Conservation (phyloP, 441 rosid genomes). For the Pelargonium citronellum region DNA sequence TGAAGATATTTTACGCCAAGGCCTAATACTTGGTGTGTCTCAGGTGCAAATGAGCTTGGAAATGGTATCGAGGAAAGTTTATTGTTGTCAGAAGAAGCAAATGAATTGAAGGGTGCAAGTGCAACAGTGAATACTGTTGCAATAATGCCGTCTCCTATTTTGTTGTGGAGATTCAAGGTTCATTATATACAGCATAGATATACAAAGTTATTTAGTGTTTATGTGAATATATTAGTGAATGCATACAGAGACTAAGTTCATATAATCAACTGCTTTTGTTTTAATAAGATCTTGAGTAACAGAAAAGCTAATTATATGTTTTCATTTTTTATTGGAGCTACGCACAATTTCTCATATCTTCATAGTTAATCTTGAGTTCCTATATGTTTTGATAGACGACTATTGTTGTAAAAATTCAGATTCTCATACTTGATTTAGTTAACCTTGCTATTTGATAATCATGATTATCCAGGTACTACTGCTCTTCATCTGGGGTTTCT, state of each 20-base stretch:
- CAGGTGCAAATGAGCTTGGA: constrained; percentile 44
- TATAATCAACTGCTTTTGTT: background rate
- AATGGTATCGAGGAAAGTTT: constrained; percentile 50
- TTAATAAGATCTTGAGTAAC: background rate
- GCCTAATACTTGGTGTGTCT: constrained; percentile 23
- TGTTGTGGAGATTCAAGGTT: constrained; percentile 84
- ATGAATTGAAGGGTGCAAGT: constrained; percentile 43
- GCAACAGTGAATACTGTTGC: constrained; percentile 42
- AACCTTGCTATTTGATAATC: too few species aligned
- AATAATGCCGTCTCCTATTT: constrained; percentile 59
- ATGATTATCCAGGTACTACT: constrained; percentile 50
- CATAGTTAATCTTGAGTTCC: too few species aligned
- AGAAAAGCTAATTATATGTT: too few species aligned
- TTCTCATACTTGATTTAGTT: too few species aligned
- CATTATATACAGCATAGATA: constrained; percentile 8
- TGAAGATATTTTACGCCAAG: background rate
- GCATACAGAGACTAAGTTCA: background rate
- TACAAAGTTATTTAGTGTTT: too few species aligned
- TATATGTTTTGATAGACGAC: too few species aligned
- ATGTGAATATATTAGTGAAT: too few species aligned
- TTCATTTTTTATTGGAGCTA: background rate
- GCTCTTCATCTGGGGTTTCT: constrained; percentile 66
- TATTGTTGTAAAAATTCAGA: too few species aligned
- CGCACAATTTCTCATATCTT: too few species aligned
- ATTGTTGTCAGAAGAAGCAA: constrained; percentile 36